Evolutionary conservation across 345 rosid genomes (phyloP).

Genomic region (Boechera divaricarpa): DNA sequence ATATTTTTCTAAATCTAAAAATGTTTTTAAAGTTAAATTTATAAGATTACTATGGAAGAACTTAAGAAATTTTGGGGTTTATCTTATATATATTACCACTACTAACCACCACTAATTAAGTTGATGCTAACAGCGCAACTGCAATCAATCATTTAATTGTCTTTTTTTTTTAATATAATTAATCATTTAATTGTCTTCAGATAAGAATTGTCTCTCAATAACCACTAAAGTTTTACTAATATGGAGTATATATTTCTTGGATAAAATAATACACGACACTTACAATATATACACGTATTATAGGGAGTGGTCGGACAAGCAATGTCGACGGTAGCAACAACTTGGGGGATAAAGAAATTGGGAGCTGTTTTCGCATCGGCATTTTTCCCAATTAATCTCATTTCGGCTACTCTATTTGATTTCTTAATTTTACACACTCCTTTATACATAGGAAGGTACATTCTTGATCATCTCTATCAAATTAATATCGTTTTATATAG

Average conservation of each 20-base stretch:
- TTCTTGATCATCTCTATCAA: not conserved
- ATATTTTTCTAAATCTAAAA: not conserved
- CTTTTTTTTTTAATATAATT: too few species aligned
- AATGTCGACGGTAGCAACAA: slow-evolving; percentile 70
- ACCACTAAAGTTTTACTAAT: not conserved
- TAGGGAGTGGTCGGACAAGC: slow-evolving; percentile 88
- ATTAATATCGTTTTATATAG: not conserved
- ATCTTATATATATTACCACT: not conserved
- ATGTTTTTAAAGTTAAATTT: not conserved
- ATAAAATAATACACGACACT: not conserved
- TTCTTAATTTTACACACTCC: slow-evolving; percentile 65
- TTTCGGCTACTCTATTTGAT: slow-evolving; percentile 67
- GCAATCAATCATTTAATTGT: not conserved
- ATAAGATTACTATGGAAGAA: not conserved
- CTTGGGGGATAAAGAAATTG: slow-evolving; percentile 75
- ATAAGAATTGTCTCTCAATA: not conserved
- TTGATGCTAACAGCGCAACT: not conserved
- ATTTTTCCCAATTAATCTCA: slow-evolving; percentile 63
- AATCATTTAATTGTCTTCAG: not conserved
- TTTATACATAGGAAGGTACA: slow-evolving; percentile 69
- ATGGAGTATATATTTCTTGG: not conserved
- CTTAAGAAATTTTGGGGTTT: too few species aligned
- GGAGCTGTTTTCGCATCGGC: slow-evolving; percentile 80
- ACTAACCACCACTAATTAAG: not conserved
- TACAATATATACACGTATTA: not conserved